Evolutionary conservation across 768 basidiomycete genomes (phyloP), one percentile per base, ranked within the genome.

Genomic region (Pholiota microspora): DNA sequence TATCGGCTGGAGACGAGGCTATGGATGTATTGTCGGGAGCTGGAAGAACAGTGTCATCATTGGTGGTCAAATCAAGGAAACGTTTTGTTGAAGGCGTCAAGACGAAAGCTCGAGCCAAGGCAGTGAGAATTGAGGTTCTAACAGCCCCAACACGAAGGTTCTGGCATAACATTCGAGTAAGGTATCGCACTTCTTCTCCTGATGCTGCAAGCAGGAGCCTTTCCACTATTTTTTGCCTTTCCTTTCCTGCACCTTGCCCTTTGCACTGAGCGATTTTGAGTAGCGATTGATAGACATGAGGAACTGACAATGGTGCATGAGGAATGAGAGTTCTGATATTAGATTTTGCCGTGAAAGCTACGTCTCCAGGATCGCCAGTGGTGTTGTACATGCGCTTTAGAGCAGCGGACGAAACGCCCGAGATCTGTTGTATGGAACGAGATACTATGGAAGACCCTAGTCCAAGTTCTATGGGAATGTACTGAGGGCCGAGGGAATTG

Each of bases 111-210:
- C 92, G 77, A 27, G 93, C 88, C 21, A 96, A 74, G 9, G 91
- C 88, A 21, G 84, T 84, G 46, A 94, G 77, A 29, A 96, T 81
- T 5, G 93, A 88, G 23, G 89, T 83, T 59, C 91, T 78, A 25
- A 94, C 92, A 2, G 94, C 94, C 1, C 94, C 94, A 13, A 96
- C 94, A 44, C 92, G 83, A 40, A 93, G 74, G 67, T 92, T 87
- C 64, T 82, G 81, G 25, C 78, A 83, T 24, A 94, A 74, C 2
- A 82, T 90, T 34, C 90, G 80, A 27, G 88, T 86, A 36, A 96
- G 75, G 62, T 85, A 97, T 25, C 93, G 80, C n/a, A 82, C 78
- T 71, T 97, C 92, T 69, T 96, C 94, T 21, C 93, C 94, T 55
- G 78, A 82, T 0, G 94, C 88, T 8, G 90, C 79, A 5, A 96